A percentile compares a stretch with the other conserved stretches of the same genome.
phyloP scores from a whole-genome alignment of 2,329 filamentous ascomycete species.

The Ploettnerulaceae sp. region DNA sequence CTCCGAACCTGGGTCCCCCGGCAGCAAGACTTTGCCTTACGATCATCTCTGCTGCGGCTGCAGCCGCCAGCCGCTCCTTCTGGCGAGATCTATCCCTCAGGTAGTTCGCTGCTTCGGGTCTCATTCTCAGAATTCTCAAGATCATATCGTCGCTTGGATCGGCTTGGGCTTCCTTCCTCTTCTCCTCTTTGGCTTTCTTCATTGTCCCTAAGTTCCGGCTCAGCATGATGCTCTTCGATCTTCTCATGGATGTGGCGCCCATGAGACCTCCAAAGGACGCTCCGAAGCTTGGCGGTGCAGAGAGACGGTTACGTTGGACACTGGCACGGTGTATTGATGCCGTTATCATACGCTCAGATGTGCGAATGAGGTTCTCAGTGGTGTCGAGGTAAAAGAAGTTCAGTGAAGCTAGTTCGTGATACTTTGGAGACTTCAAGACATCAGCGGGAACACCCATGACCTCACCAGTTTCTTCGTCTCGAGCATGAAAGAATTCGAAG shows the following conservation, averaged over 20 bases:
- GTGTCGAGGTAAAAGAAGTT: slow-evolving; percentile 99
- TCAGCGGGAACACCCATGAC: slow-evolving; percentile 85
- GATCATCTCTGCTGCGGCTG: slow-evolving; percentile 88
- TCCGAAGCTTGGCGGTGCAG: slow-evolving; percentile 56
- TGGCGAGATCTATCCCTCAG: slow-evolving; percentile 87
- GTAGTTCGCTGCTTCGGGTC: slow-evolving; percentile 82
- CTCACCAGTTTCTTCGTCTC: slow-evolving; percentile 77
- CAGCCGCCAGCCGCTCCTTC: slow-evolving; percentile 86
- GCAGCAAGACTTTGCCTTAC: slow-evolving; percentile 82
- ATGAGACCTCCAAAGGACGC: slow-evolving; percentile 53
- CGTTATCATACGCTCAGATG: slow-evolving; percentile 92
- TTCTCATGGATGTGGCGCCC: slow-evolving; percentile 63
- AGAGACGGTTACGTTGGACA: slow-evolving; percentile 67
- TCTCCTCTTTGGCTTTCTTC: slow-evolving; percentile 92
- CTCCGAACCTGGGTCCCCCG: slow-evolving; percentile 35
- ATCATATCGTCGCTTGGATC: slow-evolving; percentile 99
- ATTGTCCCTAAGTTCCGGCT: slow-evolving; percentile 93
- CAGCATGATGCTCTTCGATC: slow-evolving; percentile 83
- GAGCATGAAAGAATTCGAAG: slow-evolving; percentile 91
- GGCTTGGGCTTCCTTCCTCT: slow-evolving; percentile 89
- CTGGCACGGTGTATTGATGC: slow-evolving; percentile 74
- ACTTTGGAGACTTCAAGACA: slow-evolving; percentile 93
- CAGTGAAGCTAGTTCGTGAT: slow-evolving; percentile 91
- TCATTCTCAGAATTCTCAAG: slow-evolving; percentile 87
- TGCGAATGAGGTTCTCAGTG: slow-evolving; percentile 85